Base-by-base conservation (phyloP, 2,329 filamentous ascomycete species). In the Aspergillus ochraceus region DNA sequence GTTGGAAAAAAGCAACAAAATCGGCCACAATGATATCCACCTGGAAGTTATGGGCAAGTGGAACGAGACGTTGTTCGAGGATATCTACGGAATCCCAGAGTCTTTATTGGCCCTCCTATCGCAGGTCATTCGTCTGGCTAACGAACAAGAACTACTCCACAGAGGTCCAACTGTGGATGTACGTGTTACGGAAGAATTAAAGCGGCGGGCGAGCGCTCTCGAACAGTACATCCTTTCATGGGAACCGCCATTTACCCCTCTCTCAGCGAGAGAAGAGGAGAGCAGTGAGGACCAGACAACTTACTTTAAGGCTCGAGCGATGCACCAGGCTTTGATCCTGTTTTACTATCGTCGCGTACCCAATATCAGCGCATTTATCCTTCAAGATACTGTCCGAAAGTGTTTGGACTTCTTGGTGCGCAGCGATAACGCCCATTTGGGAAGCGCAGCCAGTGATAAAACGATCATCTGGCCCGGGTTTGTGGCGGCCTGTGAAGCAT, bases 71-170 rank as follows among this genome's bases (percentile, higher is more conserved):
- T 70, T 75, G 56, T 74, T 71, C 58, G 64, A 64, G 19, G 60
- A 73, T 12, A 70, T 77, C 11, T 76, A 77, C 53, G 73, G 74
- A 8, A 68, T 77, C 12, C 68, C 74, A 2, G 75, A 77, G 53
- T 73, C 71, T 6, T 74, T 74, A 69, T 66, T 78, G 32, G 72
- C 70, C 30, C 67, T 76, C 4, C 64, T 77, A 26, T 77, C 76
- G 3, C 74, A 76, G 53, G 73, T 72, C 3, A 76, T 74, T 14
- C 68, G 74, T 14, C 64, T 77, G 3, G 75, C 74, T 3, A 77
- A 74, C 55, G 60, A 62, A 42, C 60, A 62, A 26, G 60, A 62
- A 24, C 58, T 60, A 26, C 24, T 59, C 49, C 24, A 47, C 57
- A n/a, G 56, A 49, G 50, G 59, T 9, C 45, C 52, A 11, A 26